Evolutionary conservation across 345 rosid genomes (phyloP).

Genomic region (Acer campestre): DNA sequence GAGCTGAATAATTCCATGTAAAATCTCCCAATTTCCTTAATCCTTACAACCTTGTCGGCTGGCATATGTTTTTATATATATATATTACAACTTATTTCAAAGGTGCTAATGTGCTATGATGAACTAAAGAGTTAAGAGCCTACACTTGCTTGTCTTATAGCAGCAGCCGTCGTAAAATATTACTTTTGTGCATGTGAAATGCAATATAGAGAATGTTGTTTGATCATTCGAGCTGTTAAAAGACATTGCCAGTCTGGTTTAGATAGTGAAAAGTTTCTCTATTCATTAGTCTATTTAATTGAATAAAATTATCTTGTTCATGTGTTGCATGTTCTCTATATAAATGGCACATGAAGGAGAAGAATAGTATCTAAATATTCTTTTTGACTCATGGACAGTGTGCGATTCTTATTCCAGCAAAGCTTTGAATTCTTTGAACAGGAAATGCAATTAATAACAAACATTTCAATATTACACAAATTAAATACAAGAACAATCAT

Average conservation of each 20-base stretch:
- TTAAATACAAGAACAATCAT: too few relatives aligned
- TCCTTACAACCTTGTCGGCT: not conserved
- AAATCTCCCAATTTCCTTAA: not conserved
- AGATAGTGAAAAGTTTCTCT: not conserved
- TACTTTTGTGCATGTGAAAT: constrained; percentile 4
- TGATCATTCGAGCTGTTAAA: too few relatives aligned
- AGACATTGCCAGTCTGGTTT: constrained; percentile 11
- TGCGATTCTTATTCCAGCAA: too few relatives aligned
- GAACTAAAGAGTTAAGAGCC: constrained; percentile 10
- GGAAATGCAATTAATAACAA: too few relatives aligned
- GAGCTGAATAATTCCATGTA: not conserved
- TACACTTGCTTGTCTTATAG: not conserved
- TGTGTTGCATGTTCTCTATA: not conserved
- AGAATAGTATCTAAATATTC: not conserved
- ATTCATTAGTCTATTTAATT: not conserved
- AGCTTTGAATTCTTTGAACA: too few relatives aligned
- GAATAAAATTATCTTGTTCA: not conserved
- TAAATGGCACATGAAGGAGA: not conserved
- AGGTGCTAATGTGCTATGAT: not conserved
- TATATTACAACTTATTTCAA: not conserved
- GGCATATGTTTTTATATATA: not conserved
- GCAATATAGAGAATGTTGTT: not conserved
- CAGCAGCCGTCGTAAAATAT: not conserved
- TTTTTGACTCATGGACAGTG: too few relatives aligned
- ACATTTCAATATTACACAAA: too few relatives aligned